phyloP scores from a whole-genome alignment of 257 asterid genomes.

The Scutellaria barbata region DNA sequence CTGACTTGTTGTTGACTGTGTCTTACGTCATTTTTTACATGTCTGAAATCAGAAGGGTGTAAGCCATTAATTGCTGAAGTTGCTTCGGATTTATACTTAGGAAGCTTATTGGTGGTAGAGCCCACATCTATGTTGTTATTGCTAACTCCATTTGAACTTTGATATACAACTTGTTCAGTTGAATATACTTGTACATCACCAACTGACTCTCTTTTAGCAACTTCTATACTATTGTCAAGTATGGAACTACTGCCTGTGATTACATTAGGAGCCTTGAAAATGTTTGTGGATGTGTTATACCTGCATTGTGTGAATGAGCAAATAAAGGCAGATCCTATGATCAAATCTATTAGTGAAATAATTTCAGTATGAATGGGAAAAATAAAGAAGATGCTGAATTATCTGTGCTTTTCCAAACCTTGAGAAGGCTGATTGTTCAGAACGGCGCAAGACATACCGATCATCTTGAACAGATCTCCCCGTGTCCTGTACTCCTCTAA shows the following conservation, averaged over 20 bases:
- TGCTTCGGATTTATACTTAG: conserved; percentile 54
- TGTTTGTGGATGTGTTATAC: conserved; percentile 65
- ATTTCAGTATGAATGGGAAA: conserved; percentile 15
- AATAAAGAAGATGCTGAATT: conserved; percentile 22
- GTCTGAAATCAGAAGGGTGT: conserved; percentile 56
- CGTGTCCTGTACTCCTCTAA: conserved; percentile 58
- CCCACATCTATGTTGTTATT: conserved; percentile 62
- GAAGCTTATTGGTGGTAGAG: conserved; percentile 60
- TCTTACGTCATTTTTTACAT: conserved; percentile 50
- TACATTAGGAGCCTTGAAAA: conserved; percentile 54
- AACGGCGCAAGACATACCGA: conserved; percentile 60
- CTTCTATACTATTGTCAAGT: conserved; percentile 52
- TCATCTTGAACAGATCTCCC: conserved; percentile 57
- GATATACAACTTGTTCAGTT: conserved; percentile 47
- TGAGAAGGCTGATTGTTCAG: conserved; percentile 85
- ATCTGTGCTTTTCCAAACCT: conserved; percentile 53
- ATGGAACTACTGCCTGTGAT: conserved; percentile 50
- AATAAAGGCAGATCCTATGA: conserved; percentile 21
- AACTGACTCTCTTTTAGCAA: conserved; percentile 49
- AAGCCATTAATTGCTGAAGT: conserved; percentile 53
- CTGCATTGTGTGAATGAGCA: conserved; percentile 47
- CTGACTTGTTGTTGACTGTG: conserved; percentile 43
- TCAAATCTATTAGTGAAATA: conserved; percentile 14
- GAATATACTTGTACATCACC: conserved; percentile 48
- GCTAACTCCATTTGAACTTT: conserved; percentile 63